phyloP scores from a whole-genome alignment of 768 basidiomycete genomes.

The Boletus rufocinnamomeus region DNA sequence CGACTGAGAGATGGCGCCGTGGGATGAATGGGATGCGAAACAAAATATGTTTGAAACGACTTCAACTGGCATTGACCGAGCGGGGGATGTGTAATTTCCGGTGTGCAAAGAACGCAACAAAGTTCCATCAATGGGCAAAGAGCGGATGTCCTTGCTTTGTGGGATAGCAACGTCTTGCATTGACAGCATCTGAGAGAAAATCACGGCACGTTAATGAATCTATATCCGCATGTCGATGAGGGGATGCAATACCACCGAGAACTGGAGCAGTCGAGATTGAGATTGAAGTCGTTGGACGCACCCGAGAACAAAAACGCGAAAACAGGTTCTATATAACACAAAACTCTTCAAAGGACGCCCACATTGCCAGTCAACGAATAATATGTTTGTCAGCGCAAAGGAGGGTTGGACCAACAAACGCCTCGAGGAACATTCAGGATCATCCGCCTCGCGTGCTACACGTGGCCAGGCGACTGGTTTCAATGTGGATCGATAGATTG shows the following conservation, averaged over 20 bases:
- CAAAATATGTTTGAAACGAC: constrained; percentile 39
- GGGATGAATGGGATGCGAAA: constrained; percentile 30
- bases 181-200: constrained; percentile 18
- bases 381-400: constrained; percentile 1
- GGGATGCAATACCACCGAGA: constrained; percentile 2
- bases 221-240: not conserved
- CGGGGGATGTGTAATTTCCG: not conserved
- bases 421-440: constrained; percentile 18
- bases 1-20: constrained; percentile 32
- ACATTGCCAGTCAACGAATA: constrained; percentile 4
- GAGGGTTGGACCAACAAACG: constrained; percentile 8
- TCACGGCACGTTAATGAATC: not conserved
- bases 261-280: not conserved
- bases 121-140: not conserved
- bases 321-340: constrained; percentile 4
- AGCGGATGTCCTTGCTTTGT: not conserved
- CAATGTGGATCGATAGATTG: not conserved
- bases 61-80: constrained; percentile 37
- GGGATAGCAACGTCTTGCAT: not conserved
- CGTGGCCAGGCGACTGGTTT: constrained; percentile 8
- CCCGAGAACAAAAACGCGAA: not conserved
- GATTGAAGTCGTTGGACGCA: not conserved
- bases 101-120: not conserved
- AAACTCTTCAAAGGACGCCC: not conserved
- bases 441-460: constrained; percentile 23